A percentile compares a stretch with the other conserved stretches of the same genome.
These are phyloP conservation scores for Ustilago shanxiensis DNA, from an alignment of 1,284 basidiomycete species.

Conservation along the genomic window DNA sequence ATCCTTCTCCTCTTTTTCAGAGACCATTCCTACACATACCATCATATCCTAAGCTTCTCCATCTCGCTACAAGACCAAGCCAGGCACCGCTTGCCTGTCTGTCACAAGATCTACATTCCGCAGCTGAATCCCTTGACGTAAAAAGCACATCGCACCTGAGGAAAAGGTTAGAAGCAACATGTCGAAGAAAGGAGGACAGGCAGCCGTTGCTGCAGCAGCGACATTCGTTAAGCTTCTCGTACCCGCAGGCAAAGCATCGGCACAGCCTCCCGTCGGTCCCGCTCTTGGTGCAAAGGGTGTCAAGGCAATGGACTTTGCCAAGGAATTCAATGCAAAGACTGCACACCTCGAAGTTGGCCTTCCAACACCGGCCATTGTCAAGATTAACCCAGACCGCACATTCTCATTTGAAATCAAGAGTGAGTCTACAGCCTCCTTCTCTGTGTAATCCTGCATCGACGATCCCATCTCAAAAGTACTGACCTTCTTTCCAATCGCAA, in stretches of 20 bases:
- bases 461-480: too few species aligned
- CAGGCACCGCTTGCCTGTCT: background rate
- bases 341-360: constrained; percentile 87
- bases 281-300: constrained; percentile 97
- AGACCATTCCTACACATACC: background rate
- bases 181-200: constrained; percentile 66
- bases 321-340: constrained; percentile 77
- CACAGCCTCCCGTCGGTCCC: constrained; percentile 95
- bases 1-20: background rate
- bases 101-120: background rate
- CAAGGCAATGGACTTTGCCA: constrained; percentile 99
- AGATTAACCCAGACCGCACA: constrained; percentile 91
- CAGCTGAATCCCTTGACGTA: too few species aligned
- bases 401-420: constrained; percentile 80
- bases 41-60: background rate
- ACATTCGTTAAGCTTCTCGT: constrained; percentile 78
- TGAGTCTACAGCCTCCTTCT: constrained; percentile 23
- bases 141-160: background rate
- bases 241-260: constrained; percentile 92
- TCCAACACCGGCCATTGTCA: constrained; percentile 90
- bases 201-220: constrained; percentile 50
- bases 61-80: background rate
- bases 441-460: too few species aligned
- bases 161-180: constrained; percentile 28
- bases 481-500: background rate